Base-by-base conservation (phyloP, 225 moss, liverwort and hornwort genomes). In the Physcomitrium patens region DNA sequence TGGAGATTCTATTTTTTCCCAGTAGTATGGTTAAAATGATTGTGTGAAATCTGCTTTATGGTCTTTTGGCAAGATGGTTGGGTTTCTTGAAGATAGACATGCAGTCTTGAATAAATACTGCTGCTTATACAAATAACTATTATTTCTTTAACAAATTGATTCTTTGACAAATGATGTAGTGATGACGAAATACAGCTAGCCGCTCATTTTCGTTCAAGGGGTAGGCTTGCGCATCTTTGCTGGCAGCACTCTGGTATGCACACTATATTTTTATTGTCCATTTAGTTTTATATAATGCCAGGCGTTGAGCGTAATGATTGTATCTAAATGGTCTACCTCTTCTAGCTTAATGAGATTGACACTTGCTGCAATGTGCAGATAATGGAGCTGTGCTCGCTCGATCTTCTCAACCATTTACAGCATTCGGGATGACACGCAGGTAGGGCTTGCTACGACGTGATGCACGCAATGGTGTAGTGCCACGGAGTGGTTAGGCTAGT, bases 341-440 rank as follows among this genome's bases (percentile, higher is more conserved):
- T 70, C 55, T 42, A 64, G 52, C 37, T 57, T 73, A 12, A 31
- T 58, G 68, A 28, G 66, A 17, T 56, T 74, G 28, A 44, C 66
- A 63, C 52, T 58, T 75, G 37, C 66, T 52, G 20, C 65, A 28
- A 71, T 74, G 45, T 91, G 82, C 86, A 99, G 94, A 80, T 72
- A 99, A 94, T 80, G 94, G 97, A 84, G 93, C 97, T 63, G 91
- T 94, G 19, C 91, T 99, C 75, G 94, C 97, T 69, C 94, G 97
- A 67, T 99, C 97, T 72, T 90, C 97, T 67, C 97, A 99, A 71
- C 97, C 97, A 65, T 86, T 94, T 63, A 86, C 91, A 58, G 94
- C 93, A 28, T 81, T 99, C 58, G 90, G 90, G 81, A 93, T 94
- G 93, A 94, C 97, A 12, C 94, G 97, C 79, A 99, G 97, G 97